A percentile compares a stretch with the other conserved stretches of the same genome.
phyloP scores from a whole-genome alignment of 768 basidiomycete genomes.

The Cytidiella melzeri region DNA sequence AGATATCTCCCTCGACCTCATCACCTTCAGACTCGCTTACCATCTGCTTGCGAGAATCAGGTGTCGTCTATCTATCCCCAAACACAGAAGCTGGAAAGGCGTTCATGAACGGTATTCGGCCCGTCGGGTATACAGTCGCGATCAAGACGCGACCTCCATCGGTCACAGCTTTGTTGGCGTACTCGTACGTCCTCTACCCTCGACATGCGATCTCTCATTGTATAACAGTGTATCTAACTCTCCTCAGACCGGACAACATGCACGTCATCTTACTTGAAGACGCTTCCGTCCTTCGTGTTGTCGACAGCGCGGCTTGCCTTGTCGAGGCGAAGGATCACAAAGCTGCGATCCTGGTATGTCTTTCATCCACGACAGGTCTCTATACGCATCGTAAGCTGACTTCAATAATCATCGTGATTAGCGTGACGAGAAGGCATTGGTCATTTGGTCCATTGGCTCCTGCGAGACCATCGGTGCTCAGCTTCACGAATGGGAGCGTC shows the following conservation, averaged over 20 bases:
- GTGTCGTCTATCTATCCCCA: no score
- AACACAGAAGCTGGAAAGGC: no score
- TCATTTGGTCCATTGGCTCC: background rate
- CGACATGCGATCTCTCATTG: no score
- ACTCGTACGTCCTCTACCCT: background rate
- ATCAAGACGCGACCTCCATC: background rate
- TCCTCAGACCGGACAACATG: background rate
- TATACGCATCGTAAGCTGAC: no score
- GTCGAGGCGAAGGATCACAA: background rate
- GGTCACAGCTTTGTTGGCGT: background rate
- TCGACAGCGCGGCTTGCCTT: background rate
- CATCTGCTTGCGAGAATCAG: no score
- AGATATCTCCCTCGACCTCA: background rate
- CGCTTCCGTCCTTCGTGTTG: background rate
- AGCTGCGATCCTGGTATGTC: conserved; percentile 4
- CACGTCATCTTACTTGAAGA: background rate
- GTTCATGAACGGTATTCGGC: background rate
- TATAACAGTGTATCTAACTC: no score
- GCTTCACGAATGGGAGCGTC: background rate
- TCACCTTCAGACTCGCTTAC: no score
- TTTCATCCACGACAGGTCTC: background rate
- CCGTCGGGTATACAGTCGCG: background rate
- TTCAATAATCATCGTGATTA: background rate
- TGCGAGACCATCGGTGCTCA: background rate
- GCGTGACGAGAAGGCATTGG: conserved; percentile 4